These are phyloP conservation scores for Penicillium griseofulvum DNA, from an alignment of 2,329 filamentous ascomycete genomes.

Conservation along the genomic window DNA sequence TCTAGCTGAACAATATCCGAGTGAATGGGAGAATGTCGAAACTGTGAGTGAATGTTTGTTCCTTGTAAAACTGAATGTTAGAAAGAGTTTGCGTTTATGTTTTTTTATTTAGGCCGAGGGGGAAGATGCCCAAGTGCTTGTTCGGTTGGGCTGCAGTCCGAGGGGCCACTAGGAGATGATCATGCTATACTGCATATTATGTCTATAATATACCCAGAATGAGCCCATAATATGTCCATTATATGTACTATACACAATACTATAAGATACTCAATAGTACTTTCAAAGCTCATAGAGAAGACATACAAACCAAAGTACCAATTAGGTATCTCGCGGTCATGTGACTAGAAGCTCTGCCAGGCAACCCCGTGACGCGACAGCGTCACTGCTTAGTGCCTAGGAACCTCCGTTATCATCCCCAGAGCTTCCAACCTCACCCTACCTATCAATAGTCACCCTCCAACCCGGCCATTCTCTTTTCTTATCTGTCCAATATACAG, in stretches of 20 bases:
- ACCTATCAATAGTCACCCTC: conserved; percentile 1
- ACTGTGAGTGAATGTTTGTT: background rate
- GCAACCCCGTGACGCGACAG: conserved; percentile 35
- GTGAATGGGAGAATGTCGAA: background rate
- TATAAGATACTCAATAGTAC: background rate
- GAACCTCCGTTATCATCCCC: conserved; percentile 16
- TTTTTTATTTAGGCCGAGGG: background rate
- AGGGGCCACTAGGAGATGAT: background rate
- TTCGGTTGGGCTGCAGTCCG: conserved; percentile 19
- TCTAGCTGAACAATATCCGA: background rate
- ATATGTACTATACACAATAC: background rate
- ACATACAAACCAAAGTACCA: background rate
- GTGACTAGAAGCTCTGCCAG: conserved; percentile 23
- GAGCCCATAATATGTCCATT: background rate
- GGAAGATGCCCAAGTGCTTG: conserved; percentile 14
- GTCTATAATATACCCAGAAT: background rate
- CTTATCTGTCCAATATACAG: background rate
- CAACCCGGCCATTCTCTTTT: background rate
- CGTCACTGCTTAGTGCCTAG: conserved; percentile 14
- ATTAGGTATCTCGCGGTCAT: conserved; percentile 7
- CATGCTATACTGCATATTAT: background rate
- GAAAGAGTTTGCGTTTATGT: background rate
- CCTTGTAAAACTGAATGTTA: background rate
- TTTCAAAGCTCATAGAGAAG: background rate
- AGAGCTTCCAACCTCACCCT: conserved; percentile 22